Base-by-base conservation (phyloP, 176 grass and related monocot species). In the Avena insularis region DNA sequence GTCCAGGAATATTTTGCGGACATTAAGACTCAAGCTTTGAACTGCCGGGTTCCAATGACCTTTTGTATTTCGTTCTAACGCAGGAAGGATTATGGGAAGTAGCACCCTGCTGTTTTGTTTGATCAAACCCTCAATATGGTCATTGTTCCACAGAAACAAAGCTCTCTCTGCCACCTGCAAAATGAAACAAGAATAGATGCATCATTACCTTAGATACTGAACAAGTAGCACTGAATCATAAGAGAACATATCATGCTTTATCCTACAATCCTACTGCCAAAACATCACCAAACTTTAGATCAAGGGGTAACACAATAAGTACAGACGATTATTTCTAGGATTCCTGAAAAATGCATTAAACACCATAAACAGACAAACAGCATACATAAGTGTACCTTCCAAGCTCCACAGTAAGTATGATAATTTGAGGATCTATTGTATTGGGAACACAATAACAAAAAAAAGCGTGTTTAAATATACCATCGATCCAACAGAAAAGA, bases 141-240 rank as follows among this genome's bases (percentile, higher is more conserved):
- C 92, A 4, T 92, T 94, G 82, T 92, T 94, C 90, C 92, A 94
- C 38, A 94, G 71, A 73, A 94, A 94, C 6, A 94, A 75, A 79
- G 87, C 85, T 36, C 92, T 90, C 79, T 94, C 92, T 61, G 92
- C 80, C 83, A 94, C 92, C 92, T 94, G 78, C 23, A 69, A 61
- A 79, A 84, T 21, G 43, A 84, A 88, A 53, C 12, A 73, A 50
- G 58, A 85, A 81, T 23, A 35, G 33, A 57, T 82, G 23, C 21
- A 86, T 48, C 73, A 49, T 69, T 68, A 84, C 14, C 38, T 67
- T 76, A 13, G 19, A 64, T 61, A 69, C 51, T 6, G 15, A 91
- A 81, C 8, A 84, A 7, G 25, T 70, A 6, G 61, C 79, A 61
- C 50, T 25, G 38, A 50, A 80, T 17, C 21, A 70, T 50, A 36